Evolutionary conservation across 2,329 filamentous ascomycete genomes (phyloP).

Genomic region (Ascochyta lentis): DNA sequence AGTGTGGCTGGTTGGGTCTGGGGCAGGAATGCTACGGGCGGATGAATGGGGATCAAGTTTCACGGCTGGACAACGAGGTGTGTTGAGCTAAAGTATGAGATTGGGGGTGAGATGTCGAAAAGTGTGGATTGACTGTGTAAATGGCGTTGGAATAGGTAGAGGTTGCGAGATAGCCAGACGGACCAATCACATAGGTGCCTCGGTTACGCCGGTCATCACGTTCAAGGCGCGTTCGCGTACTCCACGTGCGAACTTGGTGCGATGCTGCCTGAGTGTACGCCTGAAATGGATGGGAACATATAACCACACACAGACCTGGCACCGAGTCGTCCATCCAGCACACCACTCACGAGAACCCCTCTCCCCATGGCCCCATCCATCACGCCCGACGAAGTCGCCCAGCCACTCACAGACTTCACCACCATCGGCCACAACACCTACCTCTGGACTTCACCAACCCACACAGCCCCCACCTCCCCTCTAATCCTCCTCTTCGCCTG

Average conservation of each 20-base stretch:
- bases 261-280: background rate
- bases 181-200: slow-evolving; percentile 19
- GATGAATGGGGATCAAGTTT: background rate
- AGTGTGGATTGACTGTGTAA: too few species aligned
- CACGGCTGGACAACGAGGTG: background rate
- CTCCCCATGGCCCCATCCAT: slow-evolving; percentile 15
- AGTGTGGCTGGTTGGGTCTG: slow-evolving; percentile 21
- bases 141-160: background rate
- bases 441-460: slow-evolving; percentile 30
- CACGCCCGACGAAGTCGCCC: slow-evolving; percentile 11
- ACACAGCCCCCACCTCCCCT: slow-evolving; percentile 18
- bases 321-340: too few species aligned
- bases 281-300: background rate
- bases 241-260: background rate
- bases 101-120: background rate
- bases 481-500: slow-evolving; percentile 45
- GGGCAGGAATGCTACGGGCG: background rate
- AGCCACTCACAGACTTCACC: slow-evolving; percentile 40
- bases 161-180: slow-evolving; percentile 1
- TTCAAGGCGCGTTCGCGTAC: background rate
- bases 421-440: slow-evolving; percentile 45
- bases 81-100: too few species aligned
- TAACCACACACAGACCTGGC: background rate
- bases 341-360: background rate
- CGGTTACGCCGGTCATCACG: slow-evolving; percentile 2